phyloP scores from a whole-genome alignment of 495 filamentous ascomycete species.

The Penicillium egyptiacum region DNA sequence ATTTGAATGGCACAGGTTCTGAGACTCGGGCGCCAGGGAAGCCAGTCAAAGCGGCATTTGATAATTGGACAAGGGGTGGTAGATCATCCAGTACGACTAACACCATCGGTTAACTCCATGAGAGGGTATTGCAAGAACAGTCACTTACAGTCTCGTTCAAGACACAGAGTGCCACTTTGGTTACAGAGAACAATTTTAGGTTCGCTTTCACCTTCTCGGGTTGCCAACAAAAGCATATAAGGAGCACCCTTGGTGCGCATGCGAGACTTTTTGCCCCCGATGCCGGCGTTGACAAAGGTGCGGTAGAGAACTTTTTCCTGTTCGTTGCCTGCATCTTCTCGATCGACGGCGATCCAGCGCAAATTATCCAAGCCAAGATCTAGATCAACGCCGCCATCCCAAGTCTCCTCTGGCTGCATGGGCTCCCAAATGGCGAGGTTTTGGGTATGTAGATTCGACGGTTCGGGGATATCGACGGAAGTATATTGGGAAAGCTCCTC shows the following conservation, averaged over 20 bases:
- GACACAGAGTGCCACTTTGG: constrained; percentile 41
- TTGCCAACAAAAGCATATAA: constrained; percentile 44
- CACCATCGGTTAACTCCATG: neutral
- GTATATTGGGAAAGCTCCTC: constrained; percentile 38
- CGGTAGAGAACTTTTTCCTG: constrained; percentile 43
- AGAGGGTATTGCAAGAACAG: neutral
- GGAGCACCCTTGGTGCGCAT: constrained; percentile 41
- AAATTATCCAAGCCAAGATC: constrained; percentile 30
- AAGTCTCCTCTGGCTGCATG: constrained; percentile 36
- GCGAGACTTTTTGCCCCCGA: constrained; percentile 41
- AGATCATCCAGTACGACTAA: constrained; percentile 27
- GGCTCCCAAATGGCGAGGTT: constrained; percentile 42
- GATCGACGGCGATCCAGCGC: constrained; percentile 39
- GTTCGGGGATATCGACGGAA: constrained; percentile 31
- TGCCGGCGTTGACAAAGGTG: constrained; percentile 45
- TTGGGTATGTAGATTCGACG: constrained; percentile 25
- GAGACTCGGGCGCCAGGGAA: constrained; percentile 22
- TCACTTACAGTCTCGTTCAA: constrained; percentile 40
- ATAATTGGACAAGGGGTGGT: constrained; percentile 21
- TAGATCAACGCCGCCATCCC: constrained; percentile 18
- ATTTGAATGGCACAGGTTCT: constrained; percentile 36
- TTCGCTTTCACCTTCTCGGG: constrained; percentile 41
- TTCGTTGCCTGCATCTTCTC: constrained; percentile 41
- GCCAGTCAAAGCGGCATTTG: constrained; percentile 18
- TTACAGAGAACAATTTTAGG: constrained; percentile 46